Conservation (phyloP, 768 basidiomycete species). For the Lanmaoa pseudosensibilis region DNA sequence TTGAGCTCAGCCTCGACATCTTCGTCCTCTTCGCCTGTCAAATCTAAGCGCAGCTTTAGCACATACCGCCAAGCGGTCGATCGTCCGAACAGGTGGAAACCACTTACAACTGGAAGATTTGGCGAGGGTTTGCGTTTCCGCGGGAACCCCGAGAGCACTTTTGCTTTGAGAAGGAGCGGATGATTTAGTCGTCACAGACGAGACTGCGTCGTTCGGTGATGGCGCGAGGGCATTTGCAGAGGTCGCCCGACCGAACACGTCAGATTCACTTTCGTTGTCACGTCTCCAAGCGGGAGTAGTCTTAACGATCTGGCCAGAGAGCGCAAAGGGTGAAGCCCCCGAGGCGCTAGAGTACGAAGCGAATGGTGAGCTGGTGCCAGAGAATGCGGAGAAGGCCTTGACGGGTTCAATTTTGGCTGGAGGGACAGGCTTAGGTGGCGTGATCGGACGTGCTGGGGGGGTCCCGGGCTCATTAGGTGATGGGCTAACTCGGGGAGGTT, state of each 20-base stretch:
- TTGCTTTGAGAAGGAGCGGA: neutral
- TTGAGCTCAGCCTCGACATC: slow-evolving; percentile 55
- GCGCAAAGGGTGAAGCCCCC: slow-evolving; percentile 25
- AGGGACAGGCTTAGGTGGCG: slow-evolving; percentile 13
- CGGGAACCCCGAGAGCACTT: neutral
- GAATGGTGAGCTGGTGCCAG: slow-evolving; percentile 38
- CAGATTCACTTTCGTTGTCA: slow-evolving; percentile 6
- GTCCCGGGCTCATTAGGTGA: slow-evolving; percentile 11
- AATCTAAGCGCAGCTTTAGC: slow-evolving; percentile 15
- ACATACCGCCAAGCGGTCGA: neutral
- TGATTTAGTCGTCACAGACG: neutral
- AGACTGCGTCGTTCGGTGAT: slow-evolving; percentile 22
- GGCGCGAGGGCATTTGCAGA: slow-evolving; percentile 11
- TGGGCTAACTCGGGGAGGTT: neutral
- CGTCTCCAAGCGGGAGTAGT: slow-evolving; percentile 29
- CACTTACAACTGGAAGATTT: slow-evolving; percentile 23
- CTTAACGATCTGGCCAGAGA: slow-evolving; percentile 14
- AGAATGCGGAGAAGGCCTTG: slow-evolving; percentile 43
- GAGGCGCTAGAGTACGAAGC: slow-evolving; percentile 28
- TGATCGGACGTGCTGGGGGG: slow-evolving; percentile 9
- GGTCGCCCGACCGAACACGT: slow-evolving; percentile 9
- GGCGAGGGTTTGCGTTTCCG: neutral
- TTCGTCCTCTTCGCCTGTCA: slow-evolving; percentile 71
- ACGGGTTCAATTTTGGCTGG: slow-evolving; percentile 7
- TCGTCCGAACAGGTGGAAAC: neutral